Percentiles rank a stretch among this genome's conserved stretches.
Conservation (phyloP, 2,329 filamentous ascomycete species). For the Sporothrix luriei region DNA sequence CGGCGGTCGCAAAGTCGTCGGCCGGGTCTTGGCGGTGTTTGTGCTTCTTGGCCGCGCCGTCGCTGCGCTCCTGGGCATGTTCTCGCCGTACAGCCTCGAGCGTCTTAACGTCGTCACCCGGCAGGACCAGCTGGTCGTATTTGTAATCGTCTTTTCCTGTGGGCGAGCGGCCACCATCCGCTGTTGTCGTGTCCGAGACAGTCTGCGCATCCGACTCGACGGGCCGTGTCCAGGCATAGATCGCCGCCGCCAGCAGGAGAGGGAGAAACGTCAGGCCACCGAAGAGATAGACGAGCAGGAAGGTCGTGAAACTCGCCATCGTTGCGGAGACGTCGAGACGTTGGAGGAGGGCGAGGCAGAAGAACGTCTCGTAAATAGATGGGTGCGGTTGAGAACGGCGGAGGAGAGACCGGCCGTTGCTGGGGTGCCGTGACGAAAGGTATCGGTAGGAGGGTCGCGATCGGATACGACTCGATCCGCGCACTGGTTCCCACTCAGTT, state of each 20-base stretch:
- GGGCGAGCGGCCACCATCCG: neutral
- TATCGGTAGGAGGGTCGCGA: neutral
- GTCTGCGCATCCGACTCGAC: constrained; percentile 55
- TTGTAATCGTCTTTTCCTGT: constrained; percentile 32
- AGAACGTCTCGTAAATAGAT: neutral
- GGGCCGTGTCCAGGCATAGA: constrained; percentile 67
- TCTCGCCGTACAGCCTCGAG: constrained; percentile 52
- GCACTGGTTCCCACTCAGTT: constrained; percentile 29
- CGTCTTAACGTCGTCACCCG: constrained; percentile 65
- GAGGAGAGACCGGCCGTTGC: constrained; percentile 11
- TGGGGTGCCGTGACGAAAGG: neutral
- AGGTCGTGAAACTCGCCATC: constrained; percentile 58
- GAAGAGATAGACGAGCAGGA: constrained; percentile 77
- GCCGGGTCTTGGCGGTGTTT: constrained; percentile 60
- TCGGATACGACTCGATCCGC: neutral
- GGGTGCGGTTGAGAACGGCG: neutral
- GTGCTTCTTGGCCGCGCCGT: constrained; percentile 58
- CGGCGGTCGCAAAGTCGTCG: constrained; percentile 73
- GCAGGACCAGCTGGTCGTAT: constrained; percentile 49
- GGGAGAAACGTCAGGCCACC: constrained; percentile 89
- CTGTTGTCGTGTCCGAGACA: neutral
- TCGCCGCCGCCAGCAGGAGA: constrained; percentile 58
- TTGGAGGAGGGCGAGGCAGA: neutral
- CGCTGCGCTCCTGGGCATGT: constrained; percentile 19
- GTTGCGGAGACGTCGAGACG: constrained; percentile 29